Evolutionary conservation across 2,329 filamentous ascomycete genomes (phyloP), one percentile per base, ranked within the genome.

Genomic region (Saccharata proteae): DNA sequence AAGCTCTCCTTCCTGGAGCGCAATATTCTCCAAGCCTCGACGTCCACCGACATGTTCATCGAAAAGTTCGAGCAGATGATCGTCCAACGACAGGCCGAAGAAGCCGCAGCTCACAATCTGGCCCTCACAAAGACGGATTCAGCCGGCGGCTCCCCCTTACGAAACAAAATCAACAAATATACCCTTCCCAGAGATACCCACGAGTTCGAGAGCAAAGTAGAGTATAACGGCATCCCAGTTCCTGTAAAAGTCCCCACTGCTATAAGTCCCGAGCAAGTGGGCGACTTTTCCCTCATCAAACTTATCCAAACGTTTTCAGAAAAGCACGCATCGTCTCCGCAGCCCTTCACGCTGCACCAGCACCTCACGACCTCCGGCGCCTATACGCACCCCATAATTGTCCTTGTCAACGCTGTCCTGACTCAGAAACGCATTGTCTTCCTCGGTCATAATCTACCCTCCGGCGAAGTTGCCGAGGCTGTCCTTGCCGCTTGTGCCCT

Each of bases 31-130:
- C 84, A 93, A 52, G 77, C 82, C 6, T 93, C 80, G 51, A 86
- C 94, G 45, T 86, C 85, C 45, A 93, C 92, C 52, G 90, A 98
- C 51, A 74, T 98, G 45, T 98, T 98, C 49, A 73, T 94, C 18
- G 90, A 98, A 51, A 98, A 96, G 51, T 98, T 98, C 46, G 85
- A 94, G 55, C 76, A 80, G 40, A 93, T 96, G 77, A 80, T 93
- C 34, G 74, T 86, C 42, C 81, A 82, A 58, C 75, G 83, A 24
- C 75, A 84, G 54, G 69, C 69, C 9, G 74, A 83, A 40, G 81
- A 74, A 37, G 62, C 61, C 22, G 12, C 24, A 12, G 29, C 22
- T 7, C 12, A 20, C 13, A 20, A 15, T 7, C 28, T 30, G 4
- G 21, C 33, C 7, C 29, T 35, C 9, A 15, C 16, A 28, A 47